Conservation (phyloP, 2,329 filamentous ascomycete species). For the Thermoascus crustaceus region DNA sequence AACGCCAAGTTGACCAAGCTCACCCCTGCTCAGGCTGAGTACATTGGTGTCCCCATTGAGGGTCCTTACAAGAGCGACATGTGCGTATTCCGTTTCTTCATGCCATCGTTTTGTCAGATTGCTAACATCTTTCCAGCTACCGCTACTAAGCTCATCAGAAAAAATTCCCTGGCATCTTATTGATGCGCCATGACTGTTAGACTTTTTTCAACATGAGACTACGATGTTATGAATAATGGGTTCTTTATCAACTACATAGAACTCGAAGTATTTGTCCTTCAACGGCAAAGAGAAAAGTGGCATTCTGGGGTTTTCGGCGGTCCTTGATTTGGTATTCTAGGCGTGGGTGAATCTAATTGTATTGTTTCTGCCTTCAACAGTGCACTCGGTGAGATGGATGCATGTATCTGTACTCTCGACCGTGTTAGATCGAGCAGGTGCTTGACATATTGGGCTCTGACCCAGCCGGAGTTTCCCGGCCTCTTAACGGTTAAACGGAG, state of each 20-base stretch:
- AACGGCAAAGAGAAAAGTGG: constrained; percentile 45
- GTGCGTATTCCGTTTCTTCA: constrained; percentile 40
- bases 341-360: too few species aligned
- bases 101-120: neutral
- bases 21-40: constrained; percentile 80
- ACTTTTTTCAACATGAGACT: constrained; percentile 50
- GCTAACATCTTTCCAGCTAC: constrained; percentile 40
- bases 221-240: constrained; percentile 52
- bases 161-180: constrained; percentile 15
- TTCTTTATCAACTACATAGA: constrained; percentile 32
- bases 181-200: constrained; percentile 31
- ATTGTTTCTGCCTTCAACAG: neutral
- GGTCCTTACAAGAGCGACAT: constrained; percentile 96
- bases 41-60: constrained; percentile 76
- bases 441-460: neutral
- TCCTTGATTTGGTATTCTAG: too few species aligned
- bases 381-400: neutral
- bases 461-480: neutral
- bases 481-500: neutral
- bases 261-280: constrained; percentile 50
- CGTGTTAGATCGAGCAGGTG: neutral
- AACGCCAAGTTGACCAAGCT: constrained; percentile 90
- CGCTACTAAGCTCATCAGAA: constrained; percentile 52
- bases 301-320: constrained; percentile 26
- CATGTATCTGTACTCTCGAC: neutral